phyloP scores from a whole-genome alignment of 495 filamentous ascomycete genomes.

The Penicillium macrosclerotiorum region DNA sequence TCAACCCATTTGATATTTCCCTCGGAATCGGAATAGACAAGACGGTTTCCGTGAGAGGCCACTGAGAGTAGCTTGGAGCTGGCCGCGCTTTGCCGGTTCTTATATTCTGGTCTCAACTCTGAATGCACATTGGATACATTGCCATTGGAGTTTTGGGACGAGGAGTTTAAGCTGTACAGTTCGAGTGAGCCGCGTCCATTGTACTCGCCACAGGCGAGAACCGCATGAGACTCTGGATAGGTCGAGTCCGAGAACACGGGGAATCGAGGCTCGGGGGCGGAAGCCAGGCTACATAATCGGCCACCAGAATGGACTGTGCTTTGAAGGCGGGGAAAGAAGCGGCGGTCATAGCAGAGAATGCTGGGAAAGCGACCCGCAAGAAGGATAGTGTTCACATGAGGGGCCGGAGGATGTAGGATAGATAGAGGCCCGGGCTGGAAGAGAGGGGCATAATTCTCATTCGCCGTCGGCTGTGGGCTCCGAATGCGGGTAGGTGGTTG shows the following conservation, averaged over 20 bases:
- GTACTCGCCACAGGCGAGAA: constrained; percentile 91
- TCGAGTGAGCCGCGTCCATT: constrained; percentile 89
- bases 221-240: constrained; percentile 53
- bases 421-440: constrained; percentile 79
- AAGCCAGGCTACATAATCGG: constrained; percentile 72
- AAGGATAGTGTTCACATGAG: constrained; percentile 46
- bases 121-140: constrained; percentile 34
- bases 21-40: constrained; percentile 81
- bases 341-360: constrained; percentile 84
- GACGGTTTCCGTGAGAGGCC: constrained; percentile 76
- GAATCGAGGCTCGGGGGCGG: constrained; percentile 62
- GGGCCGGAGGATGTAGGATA: constrained; percentile 70
- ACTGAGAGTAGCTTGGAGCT: constrained; percentile 81
- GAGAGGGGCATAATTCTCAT: constrained; percentile 63
- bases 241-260: constrained; percentile 48
- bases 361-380: constrained; percentile 87
- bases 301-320: constrained; percentile 82
- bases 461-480: constrained; percentile 36
- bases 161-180: constrained; percentile 64
- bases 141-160: constrained; percentile 15
- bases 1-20: constrained; percentile 92
- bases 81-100: constrained; percentile 82
- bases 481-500: constrained; percentile 42
- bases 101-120: constrained; percentile 40
- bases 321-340: constrained; percentile 76